These are phyloP conservation scores for Rhodotorula taiwanensis DNA, from an alignment of 768 basidiomycete species.

Conservation along the genomic window DNA sequence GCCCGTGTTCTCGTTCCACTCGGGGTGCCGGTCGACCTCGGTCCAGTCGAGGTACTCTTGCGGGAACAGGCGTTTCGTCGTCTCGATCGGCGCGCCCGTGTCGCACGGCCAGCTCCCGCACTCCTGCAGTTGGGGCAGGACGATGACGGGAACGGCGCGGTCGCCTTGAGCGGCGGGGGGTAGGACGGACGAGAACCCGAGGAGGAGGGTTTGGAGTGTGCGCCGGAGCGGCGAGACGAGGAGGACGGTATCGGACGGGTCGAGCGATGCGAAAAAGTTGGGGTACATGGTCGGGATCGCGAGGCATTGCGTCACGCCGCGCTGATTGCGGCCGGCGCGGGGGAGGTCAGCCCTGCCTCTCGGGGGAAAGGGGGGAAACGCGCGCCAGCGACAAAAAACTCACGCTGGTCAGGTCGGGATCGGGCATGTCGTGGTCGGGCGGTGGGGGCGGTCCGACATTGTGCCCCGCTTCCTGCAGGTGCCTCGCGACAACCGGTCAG, in stretches of 20 bases:
- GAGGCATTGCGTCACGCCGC: slow-evolving; percentile 23
- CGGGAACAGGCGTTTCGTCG: slow-evolving; percentile 18
- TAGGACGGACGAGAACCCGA: slow-evolving; percentile 17
- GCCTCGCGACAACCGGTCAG: background rate
- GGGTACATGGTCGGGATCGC: slow-evolving; percentile 25
- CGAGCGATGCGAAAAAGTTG: slow-evolving; percentile 19
- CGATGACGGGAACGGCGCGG: slow-evolving; percentile 1
- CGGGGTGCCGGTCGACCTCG: slow-evolving; percentile 10
- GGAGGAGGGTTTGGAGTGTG: slow-evolving; percentile 27
- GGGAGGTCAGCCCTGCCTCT: background rate
- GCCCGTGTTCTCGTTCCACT: slow-evolving; percentile 30
- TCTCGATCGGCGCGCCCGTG: slow-evolving; percentile 13
- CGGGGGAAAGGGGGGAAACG: background rate
- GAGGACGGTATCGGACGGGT: slow-evolving; percentile 18
- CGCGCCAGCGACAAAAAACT: no score
- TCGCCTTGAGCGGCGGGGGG: slow-evolving; percentile 2
- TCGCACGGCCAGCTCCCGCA: slow-evolving; percentile 28
- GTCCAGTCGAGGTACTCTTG: slow-evolving; percentile 28
- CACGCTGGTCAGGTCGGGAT: slow-evolving; percentile 23
- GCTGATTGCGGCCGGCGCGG: background rate
- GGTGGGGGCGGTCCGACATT: slow-evolving; percentile 29
- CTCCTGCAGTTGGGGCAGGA: slow-evolving; percentile 32
- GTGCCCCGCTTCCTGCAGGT: slow-evolving; percentile 23
- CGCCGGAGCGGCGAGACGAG: slow-evolving; percentile 34
- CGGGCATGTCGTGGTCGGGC: slow-evolving; percentile 17